Percentiles rank a stretch among this genome's conserved stretches.
These are phyloP conservation scores for Papilionanthe hybrid DNA, from an alignment of 116 monocot species.

Conservation along the genomic window DNA sequence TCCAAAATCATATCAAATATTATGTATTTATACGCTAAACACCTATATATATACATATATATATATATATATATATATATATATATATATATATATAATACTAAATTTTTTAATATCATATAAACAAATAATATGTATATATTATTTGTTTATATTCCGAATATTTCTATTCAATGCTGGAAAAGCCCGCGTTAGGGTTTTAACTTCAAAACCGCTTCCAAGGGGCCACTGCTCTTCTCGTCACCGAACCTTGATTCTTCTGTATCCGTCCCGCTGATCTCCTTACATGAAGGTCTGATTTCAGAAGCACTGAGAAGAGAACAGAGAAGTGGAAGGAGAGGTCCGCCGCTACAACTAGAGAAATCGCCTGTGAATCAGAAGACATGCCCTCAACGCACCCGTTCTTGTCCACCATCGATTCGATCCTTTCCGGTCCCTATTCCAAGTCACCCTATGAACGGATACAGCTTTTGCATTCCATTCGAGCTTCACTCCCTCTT, in stretches of 20 bases:
- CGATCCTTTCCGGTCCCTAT: constrained; percentile 62
- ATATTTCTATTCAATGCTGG: too few species aligned
- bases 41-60: too few species aligned
- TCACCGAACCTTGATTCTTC: background rate
- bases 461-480: constrained; percentile 76
- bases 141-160: too few species aligned
- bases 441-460: constrained; percentile 62
- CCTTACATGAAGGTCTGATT: background rate
- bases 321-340: background rate
- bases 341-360: background rate
- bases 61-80: too few species aligned
- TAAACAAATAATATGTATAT: too few species aligned
- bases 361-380: background rate
- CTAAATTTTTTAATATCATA: too few species aligned
- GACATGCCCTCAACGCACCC: constrained; percentile 52
- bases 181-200: constrained; percentile 12
- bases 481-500: constrained; percentile 52
- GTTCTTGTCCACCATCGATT: constrained; percentile 54
- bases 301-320: background rate
- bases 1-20: too few species aligned
- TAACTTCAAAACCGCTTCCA: background rate
- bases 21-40: too few species aligned
- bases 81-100: too few species aligned
- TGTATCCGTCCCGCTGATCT: background rate
- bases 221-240: background rate